Conservation (phyloP, 2,329 filamentous ascomycete genomes). For the Plenodomus lindquistii region DNA sequence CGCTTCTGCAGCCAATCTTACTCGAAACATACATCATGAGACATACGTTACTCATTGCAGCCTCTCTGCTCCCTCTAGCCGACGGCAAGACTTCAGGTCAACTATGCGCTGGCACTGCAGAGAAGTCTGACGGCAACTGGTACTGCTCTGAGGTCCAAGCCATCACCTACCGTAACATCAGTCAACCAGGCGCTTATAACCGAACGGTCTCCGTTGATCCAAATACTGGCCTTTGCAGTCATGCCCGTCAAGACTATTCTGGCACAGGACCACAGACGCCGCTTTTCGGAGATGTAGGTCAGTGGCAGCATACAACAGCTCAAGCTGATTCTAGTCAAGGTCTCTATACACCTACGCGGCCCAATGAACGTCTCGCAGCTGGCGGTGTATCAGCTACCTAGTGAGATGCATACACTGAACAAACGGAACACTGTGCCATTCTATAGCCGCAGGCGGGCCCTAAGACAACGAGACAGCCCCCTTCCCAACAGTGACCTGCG, state of each 20-base stretch:
- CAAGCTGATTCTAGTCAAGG: slow-evolving; percentile 47
- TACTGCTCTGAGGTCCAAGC: slow-evolving; percentile 68
- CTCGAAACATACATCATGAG: slow-evolving; percentile 23
- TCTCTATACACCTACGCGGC: slow-evolving; percentile 74
- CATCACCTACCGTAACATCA: slow-evolving; percentile 69
- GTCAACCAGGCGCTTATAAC: slow-evolving; percentile 65
- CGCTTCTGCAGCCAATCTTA: slow-evolving; percentile 7
- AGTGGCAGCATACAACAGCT: neutral
- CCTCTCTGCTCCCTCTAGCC: slow-evolving; percentile 12
- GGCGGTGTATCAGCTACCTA: slow-evolving; percentile 65
- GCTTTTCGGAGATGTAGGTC: slow-evolving; percentile 67
- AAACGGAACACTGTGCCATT: slow-evolving; percentile 23
- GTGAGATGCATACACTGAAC: slow-evolving; percentile 15
- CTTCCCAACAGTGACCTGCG: neutral
- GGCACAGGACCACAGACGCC: slow-evolving; percentile 68
- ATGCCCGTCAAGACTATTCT: slow-evolving; percentile 56
- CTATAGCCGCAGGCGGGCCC: slow-evolving; percentile 15
- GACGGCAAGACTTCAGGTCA: slow-evolving; percentile 34
- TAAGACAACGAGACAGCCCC: slow-evolving; percentile 5
- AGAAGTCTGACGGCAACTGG: slow-evolving; percentile 58
- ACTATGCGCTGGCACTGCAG: slow-evolving; percentile 38
- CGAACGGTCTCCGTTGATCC: slow-evolving; percentile 64
- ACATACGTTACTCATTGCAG: slow-evolving; percentile 17
- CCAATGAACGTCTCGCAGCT: slow-evolving; percentile 69
- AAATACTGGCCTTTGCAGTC: slow-evolving; percentile 59